Conservation (phyloP, 1,284 basidiomycete genomes). For the Coniferiporia sulphurascens region DNA sequence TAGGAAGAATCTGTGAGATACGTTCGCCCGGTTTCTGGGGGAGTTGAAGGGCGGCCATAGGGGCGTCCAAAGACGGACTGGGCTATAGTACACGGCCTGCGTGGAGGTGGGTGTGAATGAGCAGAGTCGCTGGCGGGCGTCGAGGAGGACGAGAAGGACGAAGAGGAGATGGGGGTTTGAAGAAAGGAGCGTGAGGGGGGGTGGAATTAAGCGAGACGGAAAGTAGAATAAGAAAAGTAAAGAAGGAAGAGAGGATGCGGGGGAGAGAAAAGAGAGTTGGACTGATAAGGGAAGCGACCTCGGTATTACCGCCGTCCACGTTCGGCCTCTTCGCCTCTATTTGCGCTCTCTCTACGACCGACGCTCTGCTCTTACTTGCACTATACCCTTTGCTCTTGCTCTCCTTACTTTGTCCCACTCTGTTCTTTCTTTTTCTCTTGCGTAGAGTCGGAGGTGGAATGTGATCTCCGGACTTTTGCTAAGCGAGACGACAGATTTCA, state of each 20-base stretch:
- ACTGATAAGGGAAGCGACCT: neutral
- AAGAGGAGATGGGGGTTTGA: neutral
- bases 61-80: neutral
- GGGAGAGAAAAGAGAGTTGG: neutral
- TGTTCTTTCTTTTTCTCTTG: no score
- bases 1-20: conserved; percentile 74
- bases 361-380: no score
- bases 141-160: neutral
- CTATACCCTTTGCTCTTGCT: no score
- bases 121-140: neutral
- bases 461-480: no score
- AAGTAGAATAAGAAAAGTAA: conserved; percentile 5
- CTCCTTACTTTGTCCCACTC: no score
- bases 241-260: neutral
- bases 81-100: conserved; percentile 8
- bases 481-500: no score
- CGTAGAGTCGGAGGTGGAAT: no score
- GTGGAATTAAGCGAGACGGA: neutral
- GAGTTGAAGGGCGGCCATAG: conserved; percentile 6
- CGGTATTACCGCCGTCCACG: neutral
- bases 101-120: neutral
- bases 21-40: conserved; percentile 28
- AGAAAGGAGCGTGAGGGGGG: conserved; percentile 1
- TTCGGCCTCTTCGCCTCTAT: no score
- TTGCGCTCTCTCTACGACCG: no score